These are phyloP conservation scores for Starmerella vitae DNA, from an alignment of 805 yeast species.

Conservation along the genomic window DNA sequence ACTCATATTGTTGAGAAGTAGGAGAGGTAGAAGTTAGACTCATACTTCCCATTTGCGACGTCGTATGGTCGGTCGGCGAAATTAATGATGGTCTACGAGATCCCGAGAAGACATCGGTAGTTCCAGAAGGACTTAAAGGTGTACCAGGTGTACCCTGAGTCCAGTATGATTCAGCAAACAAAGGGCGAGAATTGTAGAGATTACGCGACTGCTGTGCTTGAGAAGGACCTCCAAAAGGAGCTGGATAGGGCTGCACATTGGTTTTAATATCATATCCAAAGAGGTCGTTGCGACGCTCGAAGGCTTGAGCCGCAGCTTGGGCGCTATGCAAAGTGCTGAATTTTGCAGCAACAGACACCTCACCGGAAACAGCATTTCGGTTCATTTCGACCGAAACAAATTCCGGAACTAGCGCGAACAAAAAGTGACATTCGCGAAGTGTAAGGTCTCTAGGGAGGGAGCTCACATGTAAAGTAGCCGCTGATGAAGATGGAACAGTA, in stretches of 20 bases:
- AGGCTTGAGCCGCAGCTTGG: constrained; percentile 21
- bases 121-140: constrained; percentile 11
- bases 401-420: constrained; percentile 31
- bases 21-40: constrained; percentile 1
- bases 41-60: not conserved
- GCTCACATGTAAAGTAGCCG: constrained; percentile 20
- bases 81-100: constrained; percentile 13
- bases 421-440: constrained; percentile 28
- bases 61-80: constrained; percentile 11
- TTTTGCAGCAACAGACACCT: constrained; percentile 22
- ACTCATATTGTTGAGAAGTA: not conserved
- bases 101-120: constrained; percentile 5
- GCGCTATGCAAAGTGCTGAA: constrained; percentile 25
- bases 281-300: constrained; percentile 24
- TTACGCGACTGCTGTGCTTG: constrained; percentile 11
- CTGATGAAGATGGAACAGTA: constrained; percentile 2
- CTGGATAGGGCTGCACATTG: constrained; percentile 7
- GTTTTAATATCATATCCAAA: constrained; percentile 17
- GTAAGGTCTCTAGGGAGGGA: constrained; percentile 30
- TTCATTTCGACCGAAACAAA: constrained; percentile 26
- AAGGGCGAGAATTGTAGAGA: constrained; percentile 14
- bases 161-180: constrained; percentile 17
- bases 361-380: constrained; percentile 23
- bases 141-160: constrained; percentile 15
- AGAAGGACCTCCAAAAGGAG: not conserved